Evolutionary conservation across 1,284 basidiomycete genomes (phyloP).

Genomic region (Cerrena zonata): DNA sequence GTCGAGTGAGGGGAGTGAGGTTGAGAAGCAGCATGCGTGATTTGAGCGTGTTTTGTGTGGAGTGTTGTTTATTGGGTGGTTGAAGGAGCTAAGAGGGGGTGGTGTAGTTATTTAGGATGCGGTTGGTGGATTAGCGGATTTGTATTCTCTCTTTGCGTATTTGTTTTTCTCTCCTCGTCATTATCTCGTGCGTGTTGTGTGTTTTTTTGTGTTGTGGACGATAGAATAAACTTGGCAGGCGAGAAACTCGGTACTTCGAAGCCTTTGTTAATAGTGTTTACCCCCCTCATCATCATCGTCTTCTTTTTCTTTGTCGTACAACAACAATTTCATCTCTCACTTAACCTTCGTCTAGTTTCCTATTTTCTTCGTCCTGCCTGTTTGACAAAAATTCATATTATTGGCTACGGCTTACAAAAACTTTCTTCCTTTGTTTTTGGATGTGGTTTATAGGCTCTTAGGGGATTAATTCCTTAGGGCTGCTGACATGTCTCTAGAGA

Average conservation of each 20-base stretch:
- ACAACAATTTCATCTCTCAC: too few relatives aligned
- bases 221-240: background rate
- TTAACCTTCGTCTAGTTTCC: too few relatives aligned
- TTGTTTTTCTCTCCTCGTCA: background rate
- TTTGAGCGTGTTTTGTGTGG: background rate
- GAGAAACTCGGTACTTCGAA: background rate
- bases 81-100: background rate
- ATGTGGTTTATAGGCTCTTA: too few relatives aligned
- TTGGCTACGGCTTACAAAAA: too few relatives aligned
- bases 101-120: background rate
- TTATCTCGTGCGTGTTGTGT: background rate
- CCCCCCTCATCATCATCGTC: too few relatives aligned
- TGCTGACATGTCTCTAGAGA: too few relatives aligned
- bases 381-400: too few relatives aligned
- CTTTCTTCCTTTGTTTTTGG: too few relatives aligned
- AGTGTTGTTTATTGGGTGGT: too few relatives aligned
- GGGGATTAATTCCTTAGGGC: too few relatives aligned
- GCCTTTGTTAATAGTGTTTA: background rate
- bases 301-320: too few relatives aligned
- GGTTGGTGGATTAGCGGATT: background rate
- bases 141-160: background rate
- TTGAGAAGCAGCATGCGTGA: slow-evolving; percentile 9
- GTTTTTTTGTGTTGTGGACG: background rate
- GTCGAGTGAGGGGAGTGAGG: slow-evolving; percentile 13
- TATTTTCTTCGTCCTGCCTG: too few relatives aligned